phyloP scores from a whole-genome alignment of 495 filamentous ascomycete genomes.

The Penicillium daleae region DNA sequence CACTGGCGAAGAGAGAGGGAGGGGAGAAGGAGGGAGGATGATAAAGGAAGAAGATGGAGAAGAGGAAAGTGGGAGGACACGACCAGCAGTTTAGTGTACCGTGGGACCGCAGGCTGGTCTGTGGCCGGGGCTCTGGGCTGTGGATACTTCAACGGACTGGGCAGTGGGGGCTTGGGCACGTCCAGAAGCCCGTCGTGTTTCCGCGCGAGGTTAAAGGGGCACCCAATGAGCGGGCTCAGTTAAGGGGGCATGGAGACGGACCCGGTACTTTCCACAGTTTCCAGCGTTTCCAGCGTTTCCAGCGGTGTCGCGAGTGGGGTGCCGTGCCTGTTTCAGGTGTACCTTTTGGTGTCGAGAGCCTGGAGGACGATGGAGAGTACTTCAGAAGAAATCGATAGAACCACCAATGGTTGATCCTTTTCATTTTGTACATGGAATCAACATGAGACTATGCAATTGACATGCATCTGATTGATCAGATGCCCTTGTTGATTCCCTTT shows the following conservation, averaged over 20 bases:
- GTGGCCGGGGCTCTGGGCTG: background rate
- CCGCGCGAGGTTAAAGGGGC: constrained; percentile 6
- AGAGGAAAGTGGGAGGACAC: constrained; percentile 29
- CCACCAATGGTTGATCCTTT: background rate
- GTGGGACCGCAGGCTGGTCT: constrained; percentile 16
- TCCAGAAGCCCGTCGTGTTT: background rate
- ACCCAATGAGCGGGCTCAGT: background rate
- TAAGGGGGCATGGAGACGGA: constrained; percentile 28
- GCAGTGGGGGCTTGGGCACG: background rate
- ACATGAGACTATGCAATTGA: background rate
- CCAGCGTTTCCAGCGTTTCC: constrained; percentile 25
- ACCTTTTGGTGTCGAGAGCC: constrained; percentile 13
- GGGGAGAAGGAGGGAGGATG: constrained; percentile 24
- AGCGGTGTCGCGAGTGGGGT: constrained; percentile 28
- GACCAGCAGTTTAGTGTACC: constrained; percentile 39
- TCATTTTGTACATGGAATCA: background rate
- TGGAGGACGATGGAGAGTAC: background rate
- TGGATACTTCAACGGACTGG: background rate
- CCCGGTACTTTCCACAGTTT: constrained; percentile 31
- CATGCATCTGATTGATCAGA: background rate
- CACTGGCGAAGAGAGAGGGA: constrained; percentile 26
- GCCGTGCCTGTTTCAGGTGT: constrained; percentile 47
- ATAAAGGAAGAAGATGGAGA: constrained; percentile 27
- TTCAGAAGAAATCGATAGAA: background rate
- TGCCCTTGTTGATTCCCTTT: background rate